These are phyloP conservation scores for Globisporangium acanthophoron DNA, from an alignment of 352 stramenopile genomes.

Conservation along the genomic window DNA sequence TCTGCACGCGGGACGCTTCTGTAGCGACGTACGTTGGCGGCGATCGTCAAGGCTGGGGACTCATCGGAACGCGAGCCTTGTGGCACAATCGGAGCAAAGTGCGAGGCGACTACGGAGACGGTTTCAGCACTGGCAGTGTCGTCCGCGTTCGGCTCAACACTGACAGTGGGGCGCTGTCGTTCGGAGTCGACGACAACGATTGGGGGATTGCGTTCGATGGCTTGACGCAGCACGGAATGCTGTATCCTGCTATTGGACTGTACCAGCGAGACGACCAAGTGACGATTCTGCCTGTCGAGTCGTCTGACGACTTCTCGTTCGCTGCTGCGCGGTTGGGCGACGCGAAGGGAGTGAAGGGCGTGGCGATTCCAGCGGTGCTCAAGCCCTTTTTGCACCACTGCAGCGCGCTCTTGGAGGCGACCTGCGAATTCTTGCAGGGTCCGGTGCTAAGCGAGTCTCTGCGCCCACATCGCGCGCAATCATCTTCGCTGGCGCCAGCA, in stretches of 20 bases:
- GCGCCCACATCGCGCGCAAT: slow-evolving; percentile 3
- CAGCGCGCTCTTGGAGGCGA: slow-evolving; percentile 48
- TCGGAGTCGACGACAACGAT: slow-evolving; percentile 82
- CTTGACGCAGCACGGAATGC: slow-evolving; percentile 80
- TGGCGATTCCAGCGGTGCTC: slow-evolving; percentile 59
- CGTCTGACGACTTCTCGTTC: slow-evolving; percentile 27
- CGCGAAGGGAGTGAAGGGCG: slow-evolving; percentile 23
- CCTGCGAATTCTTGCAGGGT: slow-evolving; percentile 42
- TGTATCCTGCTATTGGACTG: slow-evolving; percentile 84
- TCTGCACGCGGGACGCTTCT: slow-evolving; percentile 81
- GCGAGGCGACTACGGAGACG: slow-evolving; percentile 83
- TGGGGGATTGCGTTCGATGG: slow-evolving; percentile 88
- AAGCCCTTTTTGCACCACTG: slow-evolving; percentile 75
- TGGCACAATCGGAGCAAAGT: slow-evolving; percentile 90
- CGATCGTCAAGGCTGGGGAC: slow-evolving; percentile 83
- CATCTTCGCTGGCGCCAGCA: not conserved
- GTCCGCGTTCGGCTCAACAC: slow-evolving; percentile 84
- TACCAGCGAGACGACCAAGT: slow-evolving; percentile 89
- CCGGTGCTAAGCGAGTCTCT: slow-evolving; percentile 18
- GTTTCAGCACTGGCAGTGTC: slow-evolving; percentile 82
- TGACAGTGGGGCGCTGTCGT: slow-evolving; percentile 81
- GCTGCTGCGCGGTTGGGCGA: slow-evolving; percentile 19
- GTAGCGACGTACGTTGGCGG: slow-evolving; percentile 86
- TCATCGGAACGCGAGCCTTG: slow-evolving; percentile 84
- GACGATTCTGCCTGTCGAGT: slow-evolving; percentile 71